Conservation (phyloP, 208 protist species). For the Acanthamoeba royreba region DNA sequence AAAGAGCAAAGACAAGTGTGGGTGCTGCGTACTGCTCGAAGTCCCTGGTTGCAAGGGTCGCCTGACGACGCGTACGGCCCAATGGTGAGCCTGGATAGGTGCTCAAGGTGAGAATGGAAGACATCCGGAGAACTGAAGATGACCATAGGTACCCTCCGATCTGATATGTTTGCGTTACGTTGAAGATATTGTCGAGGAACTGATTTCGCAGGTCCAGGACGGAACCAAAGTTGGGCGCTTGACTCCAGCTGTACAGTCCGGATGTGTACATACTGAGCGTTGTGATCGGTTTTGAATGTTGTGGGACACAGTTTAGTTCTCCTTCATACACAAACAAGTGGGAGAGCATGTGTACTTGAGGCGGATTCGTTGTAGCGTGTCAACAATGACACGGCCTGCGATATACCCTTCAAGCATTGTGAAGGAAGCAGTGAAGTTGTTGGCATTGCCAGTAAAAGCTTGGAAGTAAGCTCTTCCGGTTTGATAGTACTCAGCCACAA, state of each 20-base stretch:
- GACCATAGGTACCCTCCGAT: not conserved
- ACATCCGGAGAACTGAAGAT: not conserved
- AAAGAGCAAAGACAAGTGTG: not conserved
- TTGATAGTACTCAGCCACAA: not conserved
- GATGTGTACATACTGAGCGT: not conserved
- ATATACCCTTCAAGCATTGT: not conserved
- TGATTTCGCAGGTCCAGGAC: not conserved
- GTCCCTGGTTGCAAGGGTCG: not conserved
- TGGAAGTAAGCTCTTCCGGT: not conserved
- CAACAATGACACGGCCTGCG: not conserved
- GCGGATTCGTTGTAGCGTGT: not conserved
- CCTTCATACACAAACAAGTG: not conserved
- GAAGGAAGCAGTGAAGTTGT: not conserved
- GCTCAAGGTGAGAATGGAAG: no score
- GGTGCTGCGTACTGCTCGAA: not conserved
- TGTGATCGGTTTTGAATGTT: not conserved
- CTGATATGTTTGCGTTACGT: not conserved
- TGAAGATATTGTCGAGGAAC: not conserved
- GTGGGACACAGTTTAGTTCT: not conserved
- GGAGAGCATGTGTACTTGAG: not conserved
- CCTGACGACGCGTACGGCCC: not conserved
- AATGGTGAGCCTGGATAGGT: not conserved
- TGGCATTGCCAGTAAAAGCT: not conserved
- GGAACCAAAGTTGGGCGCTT: not conserved
- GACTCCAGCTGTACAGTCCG: not conserved